phyloP scores from a whole-genome alignment of 2,329 filamentous ascomycete species.

The Colletotrichum tropicicola region DNA sequence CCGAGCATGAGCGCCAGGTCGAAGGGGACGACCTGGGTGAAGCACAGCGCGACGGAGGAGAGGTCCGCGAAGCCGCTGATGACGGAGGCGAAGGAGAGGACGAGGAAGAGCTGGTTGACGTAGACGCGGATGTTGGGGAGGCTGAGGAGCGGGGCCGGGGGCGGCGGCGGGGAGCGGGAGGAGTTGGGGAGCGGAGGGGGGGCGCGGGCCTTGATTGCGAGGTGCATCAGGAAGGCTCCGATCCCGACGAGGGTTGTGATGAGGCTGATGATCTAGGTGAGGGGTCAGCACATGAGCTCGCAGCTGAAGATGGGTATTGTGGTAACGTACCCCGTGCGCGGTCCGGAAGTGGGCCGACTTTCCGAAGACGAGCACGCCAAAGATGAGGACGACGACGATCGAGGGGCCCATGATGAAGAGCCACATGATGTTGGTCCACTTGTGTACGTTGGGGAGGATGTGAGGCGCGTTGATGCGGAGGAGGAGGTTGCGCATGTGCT shows the following conservation, averaged over 20 bases:
- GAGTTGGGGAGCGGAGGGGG: background rate
- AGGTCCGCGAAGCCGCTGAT: conserved; percentile 41
- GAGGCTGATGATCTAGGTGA: conserved; percentile 38
- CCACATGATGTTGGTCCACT: conserved; percentile 37
- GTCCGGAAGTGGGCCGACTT: conserved; percentile 38
- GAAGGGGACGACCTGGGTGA: conserved; percentile 39
- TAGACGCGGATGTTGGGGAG: conserved; percentile 29
- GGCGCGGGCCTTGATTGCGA: conserved; percentile 33
- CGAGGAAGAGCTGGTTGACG: conserved; percentile 38
- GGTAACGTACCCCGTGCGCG: conserved; percentile 41
- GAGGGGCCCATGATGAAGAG: conserved; percentile 37
- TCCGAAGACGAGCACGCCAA: conserved; percentile 36
- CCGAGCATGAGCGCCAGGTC: conserved; percentile 36
- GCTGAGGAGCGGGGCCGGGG: background rate
- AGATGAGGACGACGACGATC: conserved; percentile 36
- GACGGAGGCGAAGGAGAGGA: conserved; percentile 33
- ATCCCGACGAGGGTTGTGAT: conserved; percentile 37
- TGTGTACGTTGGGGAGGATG: conserved; percentile 34
- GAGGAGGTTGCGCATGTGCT: conserved; percentile 37
- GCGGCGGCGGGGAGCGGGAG: background rate
- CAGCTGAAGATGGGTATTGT: background rate
- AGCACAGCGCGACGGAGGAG: conserved; percentile 37
- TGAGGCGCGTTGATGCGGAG: conserved; percentile 33
- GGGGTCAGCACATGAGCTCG: background rate
- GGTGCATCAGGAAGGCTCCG: conserved; percentile 34